Base-by-base conservation (phyloP, 1,284 basidiomycete species). In the Jaminaea rosea region DNA sequence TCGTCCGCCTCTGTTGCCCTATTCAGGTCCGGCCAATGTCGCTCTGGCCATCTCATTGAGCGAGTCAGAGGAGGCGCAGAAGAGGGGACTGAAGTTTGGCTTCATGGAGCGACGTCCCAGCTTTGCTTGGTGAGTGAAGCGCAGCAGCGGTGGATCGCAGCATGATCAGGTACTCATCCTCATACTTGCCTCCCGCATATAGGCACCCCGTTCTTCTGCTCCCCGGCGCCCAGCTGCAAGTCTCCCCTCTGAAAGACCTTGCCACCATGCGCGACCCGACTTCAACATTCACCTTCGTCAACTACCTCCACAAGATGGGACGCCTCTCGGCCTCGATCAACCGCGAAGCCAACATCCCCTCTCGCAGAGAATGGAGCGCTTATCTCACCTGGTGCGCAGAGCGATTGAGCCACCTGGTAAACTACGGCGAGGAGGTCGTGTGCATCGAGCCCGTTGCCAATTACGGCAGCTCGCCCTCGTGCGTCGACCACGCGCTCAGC, bases 201-300 rank as follows among this genome's bases (percentile, higher is more conserved):
- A 49, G 52, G 52, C 71, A 73, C 41, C 67, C 67, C 8, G 55
- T 66, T 3, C 60, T 73, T 10, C 55, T 73, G 4, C 61, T 73
- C 5, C 71, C 71, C 10, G 71, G 71, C 28, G 61, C 69, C 6
- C 68, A 68, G 53, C 63, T 73, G 24, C 71, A 73, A 47, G 71
- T 73, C 26, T 72, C 69, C 39, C 71, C 69, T 21, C 56, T 72
- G 37, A 73, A 73, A 55, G 71, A 73, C 39, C 59, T 73, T 0
- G 71, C 63, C 11, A 71, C 69, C 0, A 65, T 73, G 53, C 60
- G 71, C n/a, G 68, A 73, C 29, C 71, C 71, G 6, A 71, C 69
- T 3, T 73, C 71, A 4, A 58, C 60, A 26, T 73, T 59, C 50
- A 65, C 58, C 44, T 73, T 72, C 52, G 57, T 58, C 52, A 73